Conservation (phyloP, 1,284 basidiomycete species). For the Tausonia pullulans region DNA sequence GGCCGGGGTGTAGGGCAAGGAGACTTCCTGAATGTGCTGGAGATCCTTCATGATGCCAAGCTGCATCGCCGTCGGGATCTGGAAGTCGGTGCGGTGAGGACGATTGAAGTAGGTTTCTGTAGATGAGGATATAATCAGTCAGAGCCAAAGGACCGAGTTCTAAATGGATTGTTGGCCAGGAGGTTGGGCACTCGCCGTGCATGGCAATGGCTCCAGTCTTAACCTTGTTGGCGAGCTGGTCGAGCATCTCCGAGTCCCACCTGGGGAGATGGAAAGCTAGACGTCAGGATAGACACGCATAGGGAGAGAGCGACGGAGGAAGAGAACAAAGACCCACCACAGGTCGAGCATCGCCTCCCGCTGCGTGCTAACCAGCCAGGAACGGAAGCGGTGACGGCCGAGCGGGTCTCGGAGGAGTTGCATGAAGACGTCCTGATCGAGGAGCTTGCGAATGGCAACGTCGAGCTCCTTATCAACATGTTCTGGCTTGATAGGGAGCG, state of each 20-base stretch:
- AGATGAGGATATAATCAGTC: too few species aligned
- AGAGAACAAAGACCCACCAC: neutral
- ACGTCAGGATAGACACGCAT: too few species aligned
- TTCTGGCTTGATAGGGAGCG: neutral
- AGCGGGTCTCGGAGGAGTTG: slow-evolving; percentile 20
- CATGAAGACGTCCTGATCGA: slow-evolving; percentile 19
- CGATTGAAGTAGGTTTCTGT: neutral
- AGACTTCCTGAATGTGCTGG: neutral
- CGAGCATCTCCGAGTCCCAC: slow-evolving; percentile 8
- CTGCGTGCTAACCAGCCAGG: slow-evolving; percentile 9
- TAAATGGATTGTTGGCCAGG: too few species aligned
- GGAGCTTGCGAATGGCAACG: slow-evolving; percentile 12
- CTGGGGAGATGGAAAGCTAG: neutral
- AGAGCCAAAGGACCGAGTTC: too few species aligned
- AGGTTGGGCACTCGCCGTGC: neutral
- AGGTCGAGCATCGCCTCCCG: slow-evolving; percentile 5
- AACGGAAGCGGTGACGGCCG: slow-evolving; percentile 20
- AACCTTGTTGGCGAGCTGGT: neutral
- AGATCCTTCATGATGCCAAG: slow-evolving; percentile 1
- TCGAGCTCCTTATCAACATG: slow-evolving; percentile 14
- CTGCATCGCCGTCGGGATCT: neutral
- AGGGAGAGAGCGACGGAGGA: neutral
- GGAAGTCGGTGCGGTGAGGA: neutral
- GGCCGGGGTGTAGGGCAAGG: neutral
- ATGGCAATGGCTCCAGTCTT: slow-evolving; percentile 1